phyloP scores from a whole-genome alignment of 768 basidiomycete species.

The Lentinus tigrinus region DNA sequence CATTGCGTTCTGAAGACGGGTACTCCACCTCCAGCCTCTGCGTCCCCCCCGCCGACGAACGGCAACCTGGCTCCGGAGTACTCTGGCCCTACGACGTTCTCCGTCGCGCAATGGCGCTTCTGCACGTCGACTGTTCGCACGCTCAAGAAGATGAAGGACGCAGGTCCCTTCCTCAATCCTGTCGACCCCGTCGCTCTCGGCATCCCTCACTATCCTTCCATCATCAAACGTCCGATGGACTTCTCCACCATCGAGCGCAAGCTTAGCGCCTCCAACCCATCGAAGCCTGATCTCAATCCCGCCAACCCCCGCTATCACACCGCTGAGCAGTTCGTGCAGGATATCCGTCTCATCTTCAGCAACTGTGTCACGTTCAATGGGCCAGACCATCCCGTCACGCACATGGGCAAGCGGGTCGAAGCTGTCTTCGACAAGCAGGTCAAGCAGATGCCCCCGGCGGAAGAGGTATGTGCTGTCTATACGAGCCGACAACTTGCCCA shows the following conservation, averaged over 20 bases:
- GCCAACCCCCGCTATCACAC: conserved; percentile 73
- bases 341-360: conserved; percentile 84
- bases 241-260: conserved; percentile 90
- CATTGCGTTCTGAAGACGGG: conserved; percentile 54
- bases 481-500: too few species aligned
- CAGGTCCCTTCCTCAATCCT: conserved; percentile 76
- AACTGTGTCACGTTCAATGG: conserved; percentile 95
- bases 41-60: conserved; percentile 21
- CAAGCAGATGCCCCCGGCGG: conserved; percentile 74
- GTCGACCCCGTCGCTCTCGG: conserved; percentile 85
- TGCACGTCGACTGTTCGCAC: conserved; percentile 73
- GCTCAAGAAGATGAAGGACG: conserved; percentile 85
- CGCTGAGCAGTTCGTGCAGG: conserved; percentile 78
- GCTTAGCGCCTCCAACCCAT: conserved; percentile 73
- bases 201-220: conserved; percentile 83
- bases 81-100: conserved; percentile 49
- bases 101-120: conserved; percentile 74
- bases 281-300: conserved; percentile 69
- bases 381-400: conserved; percentile 74
- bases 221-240: conserved; percentile 94
- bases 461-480: conserved; percentile 83
- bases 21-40: conserved; percentile 70
- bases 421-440: conserved; percentile 86
- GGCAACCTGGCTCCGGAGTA: conserved; percentile 16
- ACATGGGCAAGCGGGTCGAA: conserved; percentile 81